These are phyloP conservation scores for Eimeria sp. DNA, from an alignment of 169 alveolate genomes.

Conservation along the genomic window DNA sequence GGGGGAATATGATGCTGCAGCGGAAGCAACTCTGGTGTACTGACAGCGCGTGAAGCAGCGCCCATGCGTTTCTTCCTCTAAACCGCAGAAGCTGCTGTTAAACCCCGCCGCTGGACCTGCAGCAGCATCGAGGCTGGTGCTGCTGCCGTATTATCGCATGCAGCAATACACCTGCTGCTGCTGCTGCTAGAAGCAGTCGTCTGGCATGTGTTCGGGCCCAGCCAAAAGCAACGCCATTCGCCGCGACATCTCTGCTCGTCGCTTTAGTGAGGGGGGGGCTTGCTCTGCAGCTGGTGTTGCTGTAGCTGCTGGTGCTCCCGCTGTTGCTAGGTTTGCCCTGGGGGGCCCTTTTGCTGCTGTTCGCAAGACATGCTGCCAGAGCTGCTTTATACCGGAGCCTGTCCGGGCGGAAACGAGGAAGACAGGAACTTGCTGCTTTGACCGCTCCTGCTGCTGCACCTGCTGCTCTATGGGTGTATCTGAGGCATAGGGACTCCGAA, in stretches of 20 bases:
- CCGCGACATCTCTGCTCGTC: background rate
- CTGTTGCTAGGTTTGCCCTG: background rate
- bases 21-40: background rate
- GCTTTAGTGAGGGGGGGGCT: background rate
- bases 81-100: background rate
- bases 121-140: background rate
- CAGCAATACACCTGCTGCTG: conserved; percentile 2
- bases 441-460: conserved; percentile 12
- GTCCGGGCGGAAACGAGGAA: conserved; percentile 56
- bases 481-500: background rate
- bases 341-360: conserved; percentile 7
- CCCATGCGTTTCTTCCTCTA: too few species aligned
- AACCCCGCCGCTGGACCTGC: background rate
- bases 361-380: conserved; percentile 28
- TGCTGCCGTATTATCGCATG: background rate
- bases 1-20: background rate
- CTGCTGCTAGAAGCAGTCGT: conserved; percentile 45
- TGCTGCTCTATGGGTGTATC: conserved; percentile 6
- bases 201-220: conserved; percentile 18
- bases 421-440: conserved; percentile 8
- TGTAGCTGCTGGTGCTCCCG: conserved; percentile 7
- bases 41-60: background rate
- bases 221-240: conserved; percentile 6
- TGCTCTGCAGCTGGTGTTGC: too few species aligned
- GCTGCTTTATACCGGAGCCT: conserved; percentile 46